Percentiles rank a stretch among this genome's conserved stretches.
These are phyloP conservation scores for Groenewaldozyma auringiensis DNA, from an alignment of 1,139 yeast species.

Conservation along the genomic window DNA sequence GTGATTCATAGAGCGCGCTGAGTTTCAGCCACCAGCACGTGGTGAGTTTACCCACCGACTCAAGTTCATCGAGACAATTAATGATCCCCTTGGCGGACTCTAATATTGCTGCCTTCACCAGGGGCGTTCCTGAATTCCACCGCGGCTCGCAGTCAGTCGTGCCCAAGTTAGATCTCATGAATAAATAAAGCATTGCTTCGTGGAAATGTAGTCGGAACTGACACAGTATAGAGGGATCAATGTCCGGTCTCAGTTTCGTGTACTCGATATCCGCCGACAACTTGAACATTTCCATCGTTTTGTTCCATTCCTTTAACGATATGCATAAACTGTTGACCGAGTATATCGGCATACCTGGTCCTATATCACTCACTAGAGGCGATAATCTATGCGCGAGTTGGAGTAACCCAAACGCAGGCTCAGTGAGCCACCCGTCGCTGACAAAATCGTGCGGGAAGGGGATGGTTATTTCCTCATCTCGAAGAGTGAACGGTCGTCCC, in stretches of 20 bases:
- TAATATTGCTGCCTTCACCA: slow-evolving; percentile 13
- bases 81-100: slow-evolving; percentile 21
- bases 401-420: slow-evolving; percentile 37
- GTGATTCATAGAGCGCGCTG: slow-evolving; percentile 41
- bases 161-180: slow-evolving; percentile 1
- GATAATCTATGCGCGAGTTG: slow-evolving; percentile 19
- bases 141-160: slow-evolving; percentile 9
- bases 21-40: slow-evolving; percentile 53
- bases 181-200: not conserved
- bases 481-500: slow-evolving; percentile 43
- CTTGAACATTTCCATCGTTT: slow-evolving; percentile 12
- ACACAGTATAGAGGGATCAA: slow-evolving; percentile 14
- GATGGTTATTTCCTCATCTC: slow-evolving; percentile 35
- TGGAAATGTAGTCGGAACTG: slow-evolving; percentile 19
- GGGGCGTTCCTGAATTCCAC: slow-evolving; percentile 10
- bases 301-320: slow-evolving; percentile 15
- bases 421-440: slow-evolving; percentile 49
- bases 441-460: slow-evolving; percentile 35
- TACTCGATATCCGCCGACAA: slow-evolving; percentile 9
- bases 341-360: slow-evolving; percentile 16
- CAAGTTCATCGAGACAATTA: slow-evolving; percentile 33
- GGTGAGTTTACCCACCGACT: slow-evolving; percentile 17
- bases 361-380: slow-evolving; percentile 19
- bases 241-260: slow-evolving; percentile 4
- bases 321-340: slow-evolving; percentile 8